Conservation (phyloP, 73 alveolate species). For the Stentor coeruleus region DNA sequence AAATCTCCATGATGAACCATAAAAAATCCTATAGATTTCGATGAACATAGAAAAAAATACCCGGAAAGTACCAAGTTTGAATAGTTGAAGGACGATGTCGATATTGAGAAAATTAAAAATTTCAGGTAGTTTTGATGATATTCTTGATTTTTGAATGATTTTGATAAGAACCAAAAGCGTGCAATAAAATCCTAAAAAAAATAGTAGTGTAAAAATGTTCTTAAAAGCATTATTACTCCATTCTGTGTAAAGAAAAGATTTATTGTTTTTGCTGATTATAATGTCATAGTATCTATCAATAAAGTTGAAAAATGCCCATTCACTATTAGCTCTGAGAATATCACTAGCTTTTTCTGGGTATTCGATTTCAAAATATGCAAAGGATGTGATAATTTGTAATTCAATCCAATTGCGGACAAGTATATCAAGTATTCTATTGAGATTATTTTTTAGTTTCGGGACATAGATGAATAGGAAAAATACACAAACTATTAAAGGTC, state of each 20-base stretch:
- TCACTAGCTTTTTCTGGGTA: neutral
- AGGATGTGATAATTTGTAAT: neutral
- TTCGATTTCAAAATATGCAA: neutral
- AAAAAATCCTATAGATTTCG: neutral
- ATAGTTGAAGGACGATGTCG: neutral
- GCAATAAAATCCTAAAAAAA: neutral
- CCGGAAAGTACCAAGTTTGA: neutral
- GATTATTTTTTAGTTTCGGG: neutral
- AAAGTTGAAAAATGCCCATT: conserved; percentile 6
- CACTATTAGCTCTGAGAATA: neutral
- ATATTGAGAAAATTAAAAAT: neutral
- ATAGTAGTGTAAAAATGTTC: neutral
- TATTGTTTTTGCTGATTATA: neutral
- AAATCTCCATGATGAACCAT: neutral
- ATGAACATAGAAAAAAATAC: neutral
- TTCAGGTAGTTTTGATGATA: neutral
- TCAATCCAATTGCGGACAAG: neutral
- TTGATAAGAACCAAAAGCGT: too few species aligned
- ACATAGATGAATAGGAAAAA: too few species aligned
- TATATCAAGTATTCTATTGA: neutral
- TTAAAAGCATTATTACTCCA: neutral
- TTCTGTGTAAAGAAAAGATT: neutral
- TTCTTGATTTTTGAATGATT: too few species aligned
- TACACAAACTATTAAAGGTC: neutral
- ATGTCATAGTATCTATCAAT: neutral